Conservation (phyloP, 2,329 filamentous ascomycete species). For the Pseudonectria buxi region DNA sequence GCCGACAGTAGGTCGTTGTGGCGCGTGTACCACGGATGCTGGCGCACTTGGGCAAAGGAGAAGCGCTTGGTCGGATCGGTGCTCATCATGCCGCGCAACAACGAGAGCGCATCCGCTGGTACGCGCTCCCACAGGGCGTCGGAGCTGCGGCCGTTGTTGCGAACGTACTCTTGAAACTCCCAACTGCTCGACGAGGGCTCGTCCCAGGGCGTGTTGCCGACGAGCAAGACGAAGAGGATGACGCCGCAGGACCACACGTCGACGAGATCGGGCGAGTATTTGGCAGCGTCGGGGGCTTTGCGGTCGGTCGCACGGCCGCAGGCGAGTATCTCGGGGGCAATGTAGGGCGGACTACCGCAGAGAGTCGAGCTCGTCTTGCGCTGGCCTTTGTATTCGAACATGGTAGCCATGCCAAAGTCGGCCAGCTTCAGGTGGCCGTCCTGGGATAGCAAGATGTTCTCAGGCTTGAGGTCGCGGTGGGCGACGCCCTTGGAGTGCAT, state of each 20-base stretch:
- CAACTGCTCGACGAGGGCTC: slow-evolving; percentile 79
- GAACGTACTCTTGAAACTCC: slow-evolving; percentile 84
- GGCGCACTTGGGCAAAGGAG: slow-evolving; percentile 76
- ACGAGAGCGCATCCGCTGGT: slow-evolving; percentile 65
- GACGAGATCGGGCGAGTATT: slow-evolving; percentile 71
- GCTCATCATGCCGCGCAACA: slow-evolving; percentile 90
- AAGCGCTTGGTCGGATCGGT: slow-evolving; percentile 70
- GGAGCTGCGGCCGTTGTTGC: slow-evolving; percentile 69
- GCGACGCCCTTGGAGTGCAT: slow-evolving; percentile 95
- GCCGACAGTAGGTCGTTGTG: slow-evolving; percentile 68
- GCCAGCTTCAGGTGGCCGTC: slow-evolving; percentile 88
- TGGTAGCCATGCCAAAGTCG: slow-evolving; percentile 90
- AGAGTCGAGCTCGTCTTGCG: slow-evolving; percentile 79
- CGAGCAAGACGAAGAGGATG: slow-evolving; percentile 90
- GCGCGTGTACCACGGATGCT: slow-evolving; percentile 91
- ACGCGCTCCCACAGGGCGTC: slow-evolving; percentile 83
- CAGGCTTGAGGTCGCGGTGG: slow-evolving; percentile 86
- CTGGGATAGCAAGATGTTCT: slow-evolving; percentile 85
- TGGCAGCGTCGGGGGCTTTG: slow-evolving; percentile 41
- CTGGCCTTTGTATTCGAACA: slow-evolving; percentile 84
- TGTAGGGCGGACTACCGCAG: slow-evolving; percentile 94
- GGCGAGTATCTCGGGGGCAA: slow-evolving; percentile 80
- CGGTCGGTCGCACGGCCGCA: slow-evolving; percentile 41
- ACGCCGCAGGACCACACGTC: slow-evolving; percentile 98
- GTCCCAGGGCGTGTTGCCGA: slow-evolving; percentile 97